phyloP scores from a whole-genome alignment of 1,284 basidiomycete genomes.

The Melampsora americana region DNA sequence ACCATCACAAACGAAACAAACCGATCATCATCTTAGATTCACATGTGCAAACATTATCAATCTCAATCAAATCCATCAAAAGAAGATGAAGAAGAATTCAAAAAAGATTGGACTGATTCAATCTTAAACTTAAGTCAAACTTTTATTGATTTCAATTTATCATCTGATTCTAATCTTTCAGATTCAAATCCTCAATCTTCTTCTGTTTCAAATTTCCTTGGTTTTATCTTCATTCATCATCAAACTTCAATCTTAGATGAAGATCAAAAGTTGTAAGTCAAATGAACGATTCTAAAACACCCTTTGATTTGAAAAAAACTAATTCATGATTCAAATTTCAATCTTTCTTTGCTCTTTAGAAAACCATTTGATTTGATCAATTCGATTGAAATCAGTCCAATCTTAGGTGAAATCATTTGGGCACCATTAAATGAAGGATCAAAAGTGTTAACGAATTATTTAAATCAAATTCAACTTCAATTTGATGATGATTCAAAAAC shows the following conservation, averaged over 20 bases:
- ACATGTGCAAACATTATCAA: constrained; percentile 14
- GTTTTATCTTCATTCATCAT: constrained; percentile 1
- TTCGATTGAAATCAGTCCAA: constrained; percentile 12
- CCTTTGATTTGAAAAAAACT: background rate
- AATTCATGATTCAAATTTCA: background rate
- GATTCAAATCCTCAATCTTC: too few relatives aligned
- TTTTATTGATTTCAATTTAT: constrained; percentile 1
- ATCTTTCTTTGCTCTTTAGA: background rate
- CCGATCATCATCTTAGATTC: constrained; percentile 33
- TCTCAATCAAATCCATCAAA: background rate
- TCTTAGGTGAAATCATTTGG: constrained; percentile 30
- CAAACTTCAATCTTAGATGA: background rate
- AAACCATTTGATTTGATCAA: constrained; percentile 10
- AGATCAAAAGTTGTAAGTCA: background rate
- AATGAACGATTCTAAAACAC: too few relatives aligned
- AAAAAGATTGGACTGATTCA: background rate
- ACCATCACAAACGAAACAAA: constrained; percentile 4
- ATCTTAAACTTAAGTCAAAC: background rate
- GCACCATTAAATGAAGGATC: constrained; percentile 33
- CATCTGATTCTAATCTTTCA: background rate
- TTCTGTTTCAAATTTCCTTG: background rate
- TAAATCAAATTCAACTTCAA: constrained; percentile 12
- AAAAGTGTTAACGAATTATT: constrained; percentile 15
- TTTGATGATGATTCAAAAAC: background rate
- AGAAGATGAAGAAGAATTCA: too few relatives aligned